A percentile compares a stretch with the other conserved stretches of the same genome.
Conservation (phyloP, 805 yeast genomes). For the Metschnikowia drakensbergensis region DNA sequence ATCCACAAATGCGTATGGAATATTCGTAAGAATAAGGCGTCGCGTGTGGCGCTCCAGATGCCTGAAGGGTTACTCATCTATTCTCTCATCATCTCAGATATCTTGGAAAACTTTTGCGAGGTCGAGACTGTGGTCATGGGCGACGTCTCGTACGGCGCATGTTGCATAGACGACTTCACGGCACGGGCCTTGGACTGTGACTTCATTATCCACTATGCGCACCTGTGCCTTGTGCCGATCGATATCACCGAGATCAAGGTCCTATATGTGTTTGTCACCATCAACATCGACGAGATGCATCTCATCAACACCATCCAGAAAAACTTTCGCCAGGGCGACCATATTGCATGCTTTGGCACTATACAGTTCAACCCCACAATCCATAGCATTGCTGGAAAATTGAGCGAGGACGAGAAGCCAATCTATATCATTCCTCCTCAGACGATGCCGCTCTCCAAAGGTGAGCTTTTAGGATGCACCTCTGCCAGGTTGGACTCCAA, state of each 20-base stretch:
- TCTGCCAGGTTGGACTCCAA: conserved; percentile 71
- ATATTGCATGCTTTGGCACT: conserved; percentile 86
- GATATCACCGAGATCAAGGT: conserved; percentile 89
- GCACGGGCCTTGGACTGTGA: conserved; percentile 93
- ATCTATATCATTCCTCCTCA: conserved; percentile 81
- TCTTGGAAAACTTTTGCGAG: conserved; percentile 82
- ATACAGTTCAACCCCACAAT: conserved; percentile 95
- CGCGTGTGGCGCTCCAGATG: conserved; percentile 90
- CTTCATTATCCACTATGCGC: conserved; percentile 93
- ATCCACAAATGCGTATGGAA: conserved; percentile 96
- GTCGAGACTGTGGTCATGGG: conserved; percentile 95
- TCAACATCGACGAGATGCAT: conserved; percentile 80
- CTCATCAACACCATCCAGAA: conserved; percentile 68
- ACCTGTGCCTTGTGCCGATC: conserved; percentile 92
- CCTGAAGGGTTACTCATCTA: conserved; percentile 94
- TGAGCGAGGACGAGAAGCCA: conserved; percentile 49
- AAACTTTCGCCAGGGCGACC: conserved; percentile 61
- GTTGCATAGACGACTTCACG: conserved; percentile 95
- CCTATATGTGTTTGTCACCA: conserved; percentile 92
- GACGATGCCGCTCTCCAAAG: conserved; percentile 86
- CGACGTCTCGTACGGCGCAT: conserved; percentile 97
- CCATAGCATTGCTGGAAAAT: conserved; percentile 65
- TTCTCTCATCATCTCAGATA: conserved; percentile 85
- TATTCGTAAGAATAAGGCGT: conserved; percentile 67
- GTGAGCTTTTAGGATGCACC: conserved; percentile 95